Evolutionary conservation across 1,284 basidiomycete species (phyloP).

Genomic region (Fomitopsis betulina): DNA sequence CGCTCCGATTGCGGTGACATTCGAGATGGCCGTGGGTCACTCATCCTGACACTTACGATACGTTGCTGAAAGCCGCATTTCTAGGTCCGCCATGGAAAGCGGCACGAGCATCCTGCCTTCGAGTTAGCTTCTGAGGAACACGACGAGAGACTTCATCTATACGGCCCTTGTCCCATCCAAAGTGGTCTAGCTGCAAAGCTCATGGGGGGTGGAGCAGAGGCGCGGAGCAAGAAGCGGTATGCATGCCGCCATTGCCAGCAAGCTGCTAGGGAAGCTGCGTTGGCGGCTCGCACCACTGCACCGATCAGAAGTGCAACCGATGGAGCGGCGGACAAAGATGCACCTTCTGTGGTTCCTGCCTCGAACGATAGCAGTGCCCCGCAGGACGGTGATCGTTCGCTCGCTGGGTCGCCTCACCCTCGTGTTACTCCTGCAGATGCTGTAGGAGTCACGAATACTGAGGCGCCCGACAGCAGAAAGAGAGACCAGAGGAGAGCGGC

Average conservation of each 20-base stretch:
- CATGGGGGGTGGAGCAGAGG: conserved; percentile 19
- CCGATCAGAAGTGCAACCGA: neutral
- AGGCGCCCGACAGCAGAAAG: neutral
- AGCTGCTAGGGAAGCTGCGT: neutral
- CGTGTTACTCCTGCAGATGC: neutral
- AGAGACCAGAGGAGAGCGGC: neutral
- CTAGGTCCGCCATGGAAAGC: conserved; percentile 57
- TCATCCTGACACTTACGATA: neutral
- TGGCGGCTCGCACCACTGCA: neutral
- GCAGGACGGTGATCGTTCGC: neutral
- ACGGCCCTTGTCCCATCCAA: conserved; percentile 24
- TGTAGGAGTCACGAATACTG: neutral
- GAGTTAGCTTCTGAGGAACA: conserved; percentile 26
- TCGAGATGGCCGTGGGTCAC: conserved; percentile 42
- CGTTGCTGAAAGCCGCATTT: neutral
- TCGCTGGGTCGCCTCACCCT: neutral
- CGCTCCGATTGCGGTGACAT: conserved; percentile 45
- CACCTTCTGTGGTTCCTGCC: too few species aligned
- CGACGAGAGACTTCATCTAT: conserved; percentile 1
- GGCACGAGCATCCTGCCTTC: conserved; percentile 53
- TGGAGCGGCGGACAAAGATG: neutral
- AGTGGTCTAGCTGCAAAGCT: conserved; percentile 29
- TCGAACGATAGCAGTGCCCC: too few species aligned
- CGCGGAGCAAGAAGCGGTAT: conserved; percentile 35
- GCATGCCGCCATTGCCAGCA: conserved; percentile 50